phyloP scores from a whole-genome alignment of 352 stramenopile species.

The Phytopythium delawarense region DNA sequence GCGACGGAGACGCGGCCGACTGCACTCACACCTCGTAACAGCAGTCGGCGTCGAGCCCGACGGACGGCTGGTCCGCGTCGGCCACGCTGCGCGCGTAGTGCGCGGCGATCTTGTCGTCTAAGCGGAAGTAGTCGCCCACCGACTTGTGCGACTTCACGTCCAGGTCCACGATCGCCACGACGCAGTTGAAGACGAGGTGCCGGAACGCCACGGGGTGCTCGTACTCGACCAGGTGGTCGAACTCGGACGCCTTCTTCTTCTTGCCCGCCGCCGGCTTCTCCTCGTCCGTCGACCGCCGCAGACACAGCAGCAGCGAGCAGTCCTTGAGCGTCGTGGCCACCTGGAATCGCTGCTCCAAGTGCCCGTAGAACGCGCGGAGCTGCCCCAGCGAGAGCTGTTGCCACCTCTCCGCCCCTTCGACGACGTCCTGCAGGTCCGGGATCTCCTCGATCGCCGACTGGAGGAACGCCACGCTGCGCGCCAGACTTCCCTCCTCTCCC shows the following conservation, averaged over 20 bases:
- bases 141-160: conserved; percentile 88
- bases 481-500: conserved; percentile 40
- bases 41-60: conserved; percentile 20
- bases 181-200: conserved; percentile 69
- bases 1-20: too few relatives aligned
- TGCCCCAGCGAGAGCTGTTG: conserved; percentile 31
- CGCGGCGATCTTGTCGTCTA: conserved; percentile 76
- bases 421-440: conserved; percentile 22
- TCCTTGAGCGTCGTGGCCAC: conserved; percentile 85
- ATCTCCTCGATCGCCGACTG: conserved; percentile 38
- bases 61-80: conserved; percentile 6
- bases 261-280: conserved; percentile 10
- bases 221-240: conserved; percentile 67
- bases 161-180: conserved; percentile 81
- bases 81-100: conserved; percentile 46
- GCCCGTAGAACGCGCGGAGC: conserved; percentile 50
- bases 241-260: conserved; percentile 20
- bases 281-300: conserved; percentile 44
- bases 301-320: conserved; percentile 73
- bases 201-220: conserved; percentile 59
- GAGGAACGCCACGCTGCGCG: conserved; percentile 46
- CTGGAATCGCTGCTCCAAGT: conserved; percentile 69
- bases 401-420: conserved; percentile 31
- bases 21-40: conserved; percentile 42
- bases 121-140: conserved; percentile 71